Evolutionary conservation across 2,329 filamentous ascomycete genomes (phyloP), one percentile per base, ranked within the genome.

Genomic region (Diplodia corticola): DNA sequence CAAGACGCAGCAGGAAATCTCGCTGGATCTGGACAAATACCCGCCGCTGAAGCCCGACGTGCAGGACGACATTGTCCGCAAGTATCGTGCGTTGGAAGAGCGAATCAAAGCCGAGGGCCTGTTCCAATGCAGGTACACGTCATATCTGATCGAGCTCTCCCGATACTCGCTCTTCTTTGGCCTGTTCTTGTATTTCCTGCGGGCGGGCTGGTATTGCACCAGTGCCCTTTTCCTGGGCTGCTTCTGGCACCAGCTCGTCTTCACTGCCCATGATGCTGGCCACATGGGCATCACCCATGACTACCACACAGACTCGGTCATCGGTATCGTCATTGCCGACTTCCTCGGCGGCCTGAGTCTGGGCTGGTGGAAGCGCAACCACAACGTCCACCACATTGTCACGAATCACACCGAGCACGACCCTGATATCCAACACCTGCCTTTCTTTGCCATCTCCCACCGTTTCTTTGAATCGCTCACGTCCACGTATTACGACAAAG

Each of bases 251-350:
- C 95, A 98, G 76, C 85, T 98, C 30, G 91, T 94, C 61, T 99
- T 99, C 75, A 89, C 90, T 1, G 95, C 92, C 68, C 95, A 99
- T 78, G 95, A 99, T 82, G 92, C 94, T 60, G 93, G 92, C 6
- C 95, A 99, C 78, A 96, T 97, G 90, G 95, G 92, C 70, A 97
- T 99, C 72, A 99, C 95, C 2, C 94, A 98, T 78, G 84, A 89
- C 75, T 98, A 94, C 76, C 88, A 91, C 59, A 79, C 88, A 44
- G 95, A 99, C 77, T 90, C 90, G 1, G 83, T 90, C 57, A 92
- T 99, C 69, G 94, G 92, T 57, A 97, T 98, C 74, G 80, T 96
- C 69, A 90, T 97, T 73, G 93, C 93, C 63, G 91, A 97, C 76
- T 98, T 90, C 72, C 81, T 95, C 22, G 95, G 95, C 44, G 95